Conservation (phyloP, 1,284 basidiomycete genomes). For the Thecaphora thlaspeos region DNA sequence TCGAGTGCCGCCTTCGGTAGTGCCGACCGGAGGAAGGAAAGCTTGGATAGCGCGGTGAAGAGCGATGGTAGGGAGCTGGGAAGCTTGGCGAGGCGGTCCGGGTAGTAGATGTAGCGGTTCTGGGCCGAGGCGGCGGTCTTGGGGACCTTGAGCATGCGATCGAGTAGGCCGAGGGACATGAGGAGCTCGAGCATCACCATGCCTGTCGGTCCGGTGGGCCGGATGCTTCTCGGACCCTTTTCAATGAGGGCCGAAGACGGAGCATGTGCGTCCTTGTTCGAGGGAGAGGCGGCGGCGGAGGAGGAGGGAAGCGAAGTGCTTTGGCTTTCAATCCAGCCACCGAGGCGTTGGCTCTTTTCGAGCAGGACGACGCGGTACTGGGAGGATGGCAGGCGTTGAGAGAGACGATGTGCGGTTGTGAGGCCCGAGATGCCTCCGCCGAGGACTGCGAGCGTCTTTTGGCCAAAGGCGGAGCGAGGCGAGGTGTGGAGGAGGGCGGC, state of each 20-base stretch:
- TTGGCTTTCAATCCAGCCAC: constrained; percentile 79
- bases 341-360: constrained; percentile 68
- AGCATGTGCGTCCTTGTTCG: neutral
- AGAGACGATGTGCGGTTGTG: constrained; percentile 74
- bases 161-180: constrained; percentile 68
- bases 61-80: constrained; percentile 61
- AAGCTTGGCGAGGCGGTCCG: constrained; percentile 63
- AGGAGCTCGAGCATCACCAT: constrained; percentile 71
- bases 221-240: constrained; percentile 49
- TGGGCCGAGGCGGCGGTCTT: constrained; percentile 70
- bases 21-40: constrained; percentile 40
- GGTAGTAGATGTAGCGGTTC: constrained; percentile 72
- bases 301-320: constrained; percentile 59
- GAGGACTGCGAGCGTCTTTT: constrained; percentile 63
- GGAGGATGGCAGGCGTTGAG: constrained; percentile 66
- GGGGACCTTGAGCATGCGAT: constrained; percentile 67
- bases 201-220: constrained; percentile 45
- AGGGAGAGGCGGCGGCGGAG: too few relatives aligned
- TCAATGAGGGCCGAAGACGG: constrained; percentile 39
- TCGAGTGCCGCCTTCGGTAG: constrained; percentile 62
- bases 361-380: constrained; percentile 65
- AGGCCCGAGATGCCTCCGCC: constrained; percentile 81
- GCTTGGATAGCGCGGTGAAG: constrained; percentile 39
- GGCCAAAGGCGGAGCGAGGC: too few relatives aligned
- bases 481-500: too few relatives aligned